Percentiles rank a stretch among this genome's conserved stretches.
phyloP scores from a whole-genome alignment of 2,329 filamentous ascomycete genomes.

The Penicillium sp. region DNA sequence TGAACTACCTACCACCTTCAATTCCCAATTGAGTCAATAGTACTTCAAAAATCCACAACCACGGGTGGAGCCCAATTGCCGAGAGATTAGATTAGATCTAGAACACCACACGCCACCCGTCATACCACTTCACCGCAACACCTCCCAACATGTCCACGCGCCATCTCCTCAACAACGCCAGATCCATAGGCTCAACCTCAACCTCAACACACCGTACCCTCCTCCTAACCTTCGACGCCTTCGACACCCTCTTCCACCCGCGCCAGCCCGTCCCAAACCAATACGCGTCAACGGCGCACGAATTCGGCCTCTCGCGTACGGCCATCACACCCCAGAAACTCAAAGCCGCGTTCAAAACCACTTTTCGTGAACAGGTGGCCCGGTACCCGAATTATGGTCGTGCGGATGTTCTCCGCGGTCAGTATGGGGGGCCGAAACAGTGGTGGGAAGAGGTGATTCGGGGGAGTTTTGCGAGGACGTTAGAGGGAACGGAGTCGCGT shows the following conservation, averaged over 20 bases:
- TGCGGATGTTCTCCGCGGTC: conserved; percentile 33
- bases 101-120: neutral
- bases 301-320: conserved; percentile 35
- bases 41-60: neutral
- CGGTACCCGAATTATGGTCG: conserved; percentile 48
- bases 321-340: conserved; percentile 29
- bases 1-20: too few species aligned
- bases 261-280: conserved; percentile 40
- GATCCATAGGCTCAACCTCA: neutral
- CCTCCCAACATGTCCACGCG: neutral
- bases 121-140: neutral
- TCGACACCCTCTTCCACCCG: conserved; percentile 47
- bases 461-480: conserved; percentile 34
- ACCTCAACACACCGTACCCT: conserved; percentile 24
- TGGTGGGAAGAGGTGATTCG: conserved; percentile 49
- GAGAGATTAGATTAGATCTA: neutral
- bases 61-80: neutral
- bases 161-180: neutral
- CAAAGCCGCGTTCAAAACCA: conserved; percentile 38
- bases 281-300: conserved; percentile 41
- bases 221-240: conserved; percentile 48
- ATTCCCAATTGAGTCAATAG: too few species aligned
- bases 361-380: conserved; percentile 33
- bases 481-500: conserved; percentile 4
- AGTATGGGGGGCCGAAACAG: conserved; percentile 40